Percentiles rank a stretch among this genome's conserved stretches.
Conservation (phyloP, 164 flowering plant species). For the Vitis labrusca region DNA sequence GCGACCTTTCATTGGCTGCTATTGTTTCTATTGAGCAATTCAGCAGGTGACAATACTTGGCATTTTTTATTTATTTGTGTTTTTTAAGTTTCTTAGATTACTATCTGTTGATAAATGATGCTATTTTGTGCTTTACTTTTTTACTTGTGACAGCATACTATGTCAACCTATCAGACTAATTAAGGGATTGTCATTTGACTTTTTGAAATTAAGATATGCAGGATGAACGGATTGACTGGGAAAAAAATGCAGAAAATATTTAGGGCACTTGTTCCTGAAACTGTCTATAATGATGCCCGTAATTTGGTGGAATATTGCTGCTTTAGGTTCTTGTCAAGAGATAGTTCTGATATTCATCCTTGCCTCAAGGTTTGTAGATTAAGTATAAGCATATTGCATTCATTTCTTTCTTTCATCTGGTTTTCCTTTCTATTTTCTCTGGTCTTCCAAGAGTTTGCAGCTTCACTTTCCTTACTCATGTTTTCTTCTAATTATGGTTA, state of each 20-base stretch:
- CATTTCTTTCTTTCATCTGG: neutral
- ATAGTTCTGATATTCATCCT: constrained; percentile 80
- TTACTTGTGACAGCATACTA: neutral
- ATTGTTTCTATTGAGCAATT: constrained; percentile 89
- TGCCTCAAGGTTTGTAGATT: constrained; percentile 69
- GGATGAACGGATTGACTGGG: constrained; percentile 97
- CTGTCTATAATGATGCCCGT: constrained; percentile 60
- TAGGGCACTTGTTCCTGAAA: constrained; percentile 71
- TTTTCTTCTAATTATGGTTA: no score
- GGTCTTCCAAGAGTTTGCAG: no score
- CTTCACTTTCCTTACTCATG: no score
- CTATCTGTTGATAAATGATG: neutral
- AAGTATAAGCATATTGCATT: neutral
- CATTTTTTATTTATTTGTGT: constrained; percentile 4
- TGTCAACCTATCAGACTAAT: neutral
- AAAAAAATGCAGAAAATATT: constrained; percentile 80
- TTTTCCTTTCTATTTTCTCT: no score
- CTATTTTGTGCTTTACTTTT: neutral
- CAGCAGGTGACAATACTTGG: constrained; percentile 63
- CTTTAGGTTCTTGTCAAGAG: constrained; percentile 94
- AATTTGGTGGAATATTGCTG: constrained; percentile 92
- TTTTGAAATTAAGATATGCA: constrained; percentile 40
- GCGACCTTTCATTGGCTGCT: constrained; percentile 76
- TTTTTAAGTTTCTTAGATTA: constrained; percentile 2
- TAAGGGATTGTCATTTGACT: constrained; percentile 19